Conservation (phyloP, 2,329 filamentous ascomycete species). For the Calonectria leucothoes region DNA sequence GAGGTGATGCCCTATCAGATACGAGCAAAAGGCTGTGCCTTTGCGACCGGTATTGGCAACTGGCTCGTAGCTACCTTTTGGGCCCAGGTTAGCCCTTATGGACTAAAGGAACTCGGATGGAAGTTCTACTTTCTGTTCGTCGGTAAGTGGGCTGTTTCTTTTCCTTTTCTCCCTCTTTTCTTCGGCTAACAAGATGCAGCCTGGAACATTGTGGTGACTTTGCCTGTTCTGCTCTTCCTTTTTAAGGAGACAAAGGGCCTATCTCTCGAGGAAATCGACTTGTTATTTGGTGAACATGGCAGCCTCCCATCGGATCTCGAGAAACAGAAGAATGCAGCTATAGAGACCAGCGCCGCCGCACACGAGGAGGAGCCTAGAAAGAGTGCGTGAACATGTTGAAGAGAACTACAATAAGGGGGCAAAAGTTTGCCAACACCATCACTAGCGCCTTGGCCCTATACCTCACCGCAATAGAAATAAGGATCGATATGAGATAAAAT, state of each 20-base stretch:
- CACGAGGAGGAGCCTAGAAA: slow-evolving; percentile 25
- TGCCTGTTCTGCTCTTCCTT: slow-evolving; percentile 57
- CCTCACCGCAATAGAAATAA: too few relatives aligned
- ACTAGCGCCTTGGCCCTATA: too few relatives aligned
- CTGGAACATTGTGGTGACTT: slow-evolving; percentile 47
- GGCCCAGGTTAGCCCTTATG: slow-evolving; percentile 68
- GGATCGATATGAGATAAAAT: too few relatives aligned
- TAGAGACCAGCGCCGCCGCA: slow-evolving; percentile 23
- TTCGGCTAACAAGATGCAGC: slow-evolving; percentile 45
- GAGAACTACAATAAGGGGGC: too few relatives aligned
- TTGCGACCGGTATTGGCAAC: slow-evolving; percentile 41
- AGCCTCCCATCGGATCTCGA: slow-evolving; percentile 40
- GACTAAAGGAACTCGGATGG: slow-evolving; percentile 51
- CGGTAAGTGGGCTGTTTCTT: slow-evolving; percentile 19
- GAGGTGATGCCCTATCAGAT: slow-evolving; percentile 74
- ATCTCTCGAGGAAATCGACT: slow-evolving; percentile 66
- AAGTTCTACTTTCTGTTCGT: slow-evolving; percentile 53
- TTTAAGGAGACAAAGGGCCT: slow-evolving; percentile 65
- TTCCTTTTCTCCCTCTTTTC: slow-evolving; percentile 52
- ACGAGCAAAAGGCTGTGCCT: slow-evolving; percentile 49
- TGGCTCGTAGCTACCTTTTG: slow-evolving; percentile 57
- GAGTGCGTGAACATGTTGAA: neutral
- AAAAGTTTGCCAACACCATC: too few relatives aligned
- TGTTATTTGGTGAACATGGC: slow-evolving; percentile 59
- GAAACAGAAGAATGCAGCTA: slow-evolving; percentile 35